Evolutionary conservation across 139 green algal genomes (phyloP).

Genomic region (Edaphochlamys debaryana): DNA sequence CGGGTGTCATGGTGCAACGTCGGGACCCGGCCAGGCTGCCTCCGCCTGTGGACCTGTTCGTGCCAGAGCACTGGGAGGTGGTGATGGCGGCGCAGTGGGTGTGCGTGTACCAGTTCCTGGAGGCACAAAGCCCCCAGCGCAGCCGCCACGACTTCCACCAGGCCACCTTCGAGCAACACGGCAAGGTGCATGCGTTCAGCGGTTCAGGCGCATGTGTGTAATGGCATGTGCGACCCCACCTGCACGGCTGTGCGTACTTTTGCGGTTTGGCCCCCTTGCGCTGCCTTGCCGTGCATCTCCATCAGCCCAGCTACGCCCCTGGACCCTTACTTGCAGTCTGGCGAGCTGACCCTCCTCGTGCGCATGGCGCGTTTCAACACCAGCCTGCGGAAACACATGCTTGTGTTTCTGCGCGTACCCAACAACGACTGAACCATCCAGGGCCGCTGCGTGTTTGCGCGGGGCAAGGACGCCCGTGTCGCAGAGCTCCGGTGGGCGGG

Average conservation of each 20-base stretch:
- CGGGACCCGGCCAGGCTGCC: background rate
- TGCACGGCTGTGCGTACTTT: too few species aligned
- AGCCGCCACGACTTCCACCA: conserved; percentile 20
- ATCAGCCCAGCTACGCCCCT: too few species aligned
- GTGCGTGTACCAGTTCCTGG: background rate
- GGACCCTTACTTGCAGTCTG: too few species aligned
- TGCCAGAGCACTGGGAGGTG: conserved; percentile 8
- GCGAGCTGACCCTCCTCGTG: too few species aligned
- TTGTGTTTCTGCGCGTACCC: background rate
- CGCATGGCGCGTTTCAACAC: conserved; percentile 34
- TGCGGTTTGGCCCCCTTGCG: too few species aligned
- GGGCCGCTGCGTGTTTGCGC: background rate
- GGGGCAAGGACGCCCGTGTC: conserved; percentile 1
- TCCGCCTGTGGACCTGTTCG: background rate
- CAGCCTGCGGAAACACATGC: background rate
- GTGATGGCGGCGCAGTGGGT: conserved; percentile 2
- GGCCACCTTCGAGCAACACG: background rate
- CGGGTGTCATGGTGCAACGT: background rate
- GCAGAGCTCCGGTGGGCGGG: background rate
- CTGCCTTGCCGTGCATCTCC: too few species aligned
- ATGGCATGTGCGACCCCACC: too few species aligned
- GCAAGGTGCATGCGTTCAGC: background rate
- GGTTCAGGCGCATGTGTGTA: too few species aligned
- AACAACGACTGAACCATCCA: background rate
- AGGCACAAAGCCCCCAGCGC: background rate